Evolutionary conservation across 257 asterid species (phyloP).

Genomic region (Capsicum pubescens): DNA sequence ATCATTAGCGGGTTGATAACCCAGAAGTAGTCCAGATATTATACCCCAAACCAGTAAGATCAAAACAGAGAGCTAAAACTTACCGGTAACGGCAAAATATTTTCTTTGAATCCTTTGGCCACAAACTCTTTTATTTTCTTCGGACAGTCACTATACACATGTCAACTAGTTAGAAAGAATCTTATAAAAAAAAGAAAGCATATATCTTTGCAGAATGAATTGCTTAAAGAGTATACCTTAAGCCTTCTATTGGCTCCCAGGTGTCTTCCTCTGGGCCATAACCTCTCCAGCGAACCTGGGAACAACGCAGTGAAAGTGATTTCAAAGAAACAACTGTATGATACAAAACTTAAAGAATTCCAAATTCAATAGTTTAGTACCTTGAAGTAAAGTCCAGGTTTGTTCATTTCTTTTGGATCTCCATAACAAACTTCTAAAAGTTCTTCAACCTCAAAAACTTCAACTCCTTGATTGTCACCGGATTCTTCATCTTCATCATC

Average conservation of each 20-base stretch:
- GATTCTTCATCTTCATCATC: conserved; percentile 31
- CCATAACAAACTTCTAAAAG: conserved; percentile 49
- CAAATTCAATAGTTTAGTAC: conserved; percentile 30
- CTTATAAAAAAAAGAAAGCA: neutral
- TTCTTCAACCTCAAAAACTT: conserved; percentile 47
- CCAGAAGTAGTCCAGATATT: neutral
- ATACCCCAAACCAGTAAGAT: neutral
- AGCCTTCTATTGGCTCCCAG: conserved; percentile 58
- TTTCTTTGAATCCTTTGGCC: conserved; percentile 33
- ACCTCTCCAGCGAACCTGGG: conserved; percentile 54
- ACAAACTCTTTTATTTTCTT: conserved; percentile 50
- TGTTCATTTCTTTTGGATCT: conserved; percentile 40
- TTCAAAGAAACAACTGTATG: neutral
- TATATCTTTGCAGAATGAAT: neutral
- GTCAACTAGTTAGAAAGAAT: neutral
- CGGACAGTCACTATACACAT: conserved; percentile 38
- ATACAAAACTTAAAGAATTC: neutral
- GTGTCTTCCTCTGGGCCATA: conserved; percentile 48
- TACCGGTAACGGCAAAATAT: conserved; percentile 53
- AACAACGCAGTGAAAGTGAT: conserved; percentile 1
- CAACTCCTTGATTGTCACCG: conserved; percentile 29
- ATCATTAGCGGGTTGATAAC: neutral
- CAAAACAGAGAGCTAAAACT: conserved; percentile 31
- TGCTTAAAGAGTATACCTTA: conserved; percentile 37
- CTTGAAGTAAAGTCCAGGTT: conserved; percentile 46